These are phyloP conservation scores for Podospora pseudoanserina DNA, from an alignment of 495 filamentous ascomycete genomes.

Conservation along the genomic window DNA sequence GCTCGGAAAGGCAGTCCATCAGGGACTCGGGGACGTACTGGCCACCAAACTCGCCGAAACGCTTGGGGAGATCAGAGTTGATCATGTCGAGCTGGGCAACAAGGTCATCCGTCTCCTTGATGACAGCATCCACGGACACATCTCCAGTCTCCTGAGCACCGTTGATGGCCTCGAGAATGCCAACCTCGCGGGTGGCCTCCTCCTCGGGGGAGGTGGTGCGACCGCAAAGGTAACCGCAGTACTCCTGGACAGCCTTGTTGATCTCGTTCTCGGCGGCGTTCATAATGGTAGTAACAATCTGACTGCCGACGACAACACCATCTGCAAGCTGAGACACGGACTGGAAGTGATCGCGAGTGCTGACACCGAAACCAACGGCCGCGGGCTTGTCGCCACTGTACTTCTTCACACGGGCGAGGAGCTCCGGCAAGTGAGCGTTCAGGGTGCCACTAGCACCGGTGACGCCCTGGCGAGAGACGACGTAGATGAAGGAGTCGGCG, in stretches of 20 bases:
- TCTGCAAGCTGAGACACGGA: slow-evolving; percentile 80
- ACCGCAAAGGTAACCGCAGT: slow-evolving; percentile 79
- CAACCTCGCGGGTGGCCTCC: slow-evolving; percentile 53
- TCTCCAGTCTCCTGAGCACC: slow-evolving; percentile 50
- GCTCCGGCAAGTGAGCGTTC: slow-evolving; percentile 71
- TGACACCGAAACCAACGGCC: slow-evolving; percentile 92
- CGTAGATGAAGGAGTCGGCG: slow-evolving; percentile 98
- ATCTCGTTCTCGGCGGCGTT: slow-evolving; percentile 66
- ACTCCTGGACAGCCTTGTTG: slow-evolving; percentile 75
- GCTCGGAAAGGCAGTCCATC: slow-evolving; percentile 91
- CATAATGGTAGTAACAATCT: slow-evolving; percentile 78
- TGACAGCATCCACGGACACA: slow-evolving; percentile 51
- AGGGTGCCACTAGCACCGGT: slow-evolving; percentile 85
- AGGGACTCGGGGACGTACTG: slow-evolving; percentile 97
- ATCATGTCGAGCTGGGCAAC: slow-evolving; percentile 45
- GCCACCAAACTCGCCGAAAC: slow-evolving; percentile 97
- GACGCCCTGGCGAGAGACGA: slow-evolving; percentile 95
- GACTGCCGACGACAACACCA: slow-evolving; percentile 95
- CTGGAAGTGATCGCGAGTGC: slow-evolving; percentile 89
- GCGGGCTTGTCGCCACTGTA: slow-evolving; percentile 88
- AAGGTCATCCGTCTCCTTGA: slow-evolving; percentile 43
- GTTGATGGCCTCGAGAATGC: slow-evolving; percentile 61
- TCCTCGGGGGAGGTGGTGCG: slow-evolving; percentile 43
- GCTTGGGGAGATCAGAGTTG: slow-evolving; percentile 62
- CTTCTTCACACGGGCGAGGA: slow-evolving; percentile 81